Percentiles rank a stretch among this genome's conserved stretches.
phyloP scores from a whole-genome alignment of 768 basidiomycete genomes.

The Kondoa subrosea region DNA sequence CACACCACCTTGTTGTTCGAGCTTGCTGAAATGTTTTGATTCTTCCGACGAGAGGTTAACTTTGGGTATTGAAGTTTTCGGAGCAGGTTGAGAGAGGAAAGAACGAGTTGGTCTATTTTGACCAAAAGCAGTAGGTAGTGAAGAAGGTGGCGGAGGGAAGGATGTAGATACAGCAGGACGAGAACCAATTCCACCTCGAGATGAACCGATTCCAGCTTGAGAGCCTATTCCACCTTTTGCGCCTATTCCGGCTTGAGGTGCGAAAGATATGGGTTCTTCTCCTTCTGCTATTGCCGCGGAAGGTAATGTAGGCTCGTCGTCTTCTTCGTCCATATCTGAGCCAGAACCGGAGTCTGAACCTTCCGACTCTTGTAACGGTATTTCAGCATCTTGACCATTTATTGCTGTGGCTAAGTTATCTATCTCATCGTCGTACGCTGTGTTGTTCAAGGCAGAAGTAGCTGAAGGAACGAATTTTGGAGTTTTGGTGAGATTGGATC shows the following conservation, averaged over 20 bases:
- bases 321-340: conserved; percentile 22
- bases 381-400: conserved; percentile 35
- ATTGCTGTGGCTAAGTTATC: conserved; percentile 32
- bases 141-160: conserved; percentile 8
- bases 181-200: conserved; percentile 2
- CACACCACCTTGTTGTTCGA: conserved; percentile 45
- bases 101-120: conserved; percentile 37
- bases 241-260: conserved; percentile 20
- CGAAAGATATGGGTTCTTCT: conserved; percentile 32
- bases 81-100: conserved; percentile 35
- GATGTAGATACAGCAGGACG: conserved; percentile 8
- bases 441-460: conserved; percentile 22
- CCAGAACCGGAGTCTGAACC: conserved; percentile 17
- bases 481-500: conserved; percentile 21
- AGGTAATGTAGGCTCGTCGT: conserved; percentile 30
- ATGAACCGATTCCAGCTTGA: conserved; percentile 23
- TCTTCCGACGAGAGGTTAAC: conserved; percentile 50
- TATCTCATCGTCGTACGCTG: conserved; percentile 38
- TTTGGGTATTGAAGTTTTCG: conserved; percentile 33
- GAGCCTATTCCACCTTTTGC: conserved; percentile 11
- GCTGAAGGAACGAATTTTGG: conserved; percentile 31
- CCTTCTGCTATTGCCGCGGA: conserved; percentile 32
- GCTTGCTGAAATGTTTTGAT: conserved; percentile 61
- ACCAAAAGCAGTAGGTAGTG: conserved; percentile 25
- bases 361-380: conserved; percentile 29